phyloP scores from a whole-genome alignment of 345 rosid genomes.

The Linum lewisii region DNA sequence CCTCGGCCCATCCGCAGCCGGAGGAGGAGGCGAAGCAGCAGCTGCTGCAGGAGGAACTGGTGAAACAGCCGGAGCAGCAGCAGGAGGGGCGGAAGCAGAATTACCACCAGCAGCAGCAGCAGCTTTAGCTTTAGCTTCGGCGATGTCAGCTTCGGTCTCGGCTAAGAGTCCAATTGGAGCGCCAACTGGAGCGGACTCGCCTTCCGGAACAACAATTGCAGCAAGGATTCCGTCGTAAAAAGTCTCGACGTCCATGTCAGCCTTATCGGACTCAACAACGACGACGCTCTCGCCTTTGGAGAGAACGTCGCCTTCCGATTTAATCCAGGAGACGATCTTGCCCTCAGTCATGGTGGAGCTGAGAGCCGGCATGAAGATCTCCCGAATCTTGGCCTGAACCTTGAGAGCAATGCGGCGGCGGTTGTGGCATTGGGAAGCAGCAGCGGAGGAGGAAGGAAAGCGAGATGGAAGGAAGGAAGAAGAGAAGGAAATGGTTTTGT shows the following conservation, averaged over 20 bases:
- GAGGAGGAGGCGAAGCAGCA: constrained; percentile 18
- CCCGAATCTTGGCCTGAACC: constrained; percentile 79
- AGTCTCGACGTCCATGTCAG: constrained; percentile 96
- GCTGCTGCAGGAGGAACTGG: constrained; percentile 27
- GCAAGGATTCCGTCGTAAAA: constrained; percentile 92
- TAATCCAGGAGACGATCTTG: constrained; percentile 93
- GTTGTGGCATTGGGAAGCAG: constrained; percentile 18
- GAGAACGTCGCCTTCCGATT: constrained; percentile 84
- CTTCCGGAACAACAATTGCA: constrained; percentile 86
- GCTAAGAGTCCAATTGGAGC: constrained; percentile 79
- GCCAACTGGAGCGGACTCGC: constrained; percentile 85
- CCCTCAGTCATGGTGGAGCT: constrained; percentile 99
- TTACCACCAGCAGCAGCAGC: constrained; percentile 34
- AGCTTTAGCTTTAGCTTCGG: constrained; percentile 74
- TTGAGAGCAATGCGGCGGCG: constrained; percentile 18
- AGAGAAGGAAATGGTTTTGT: constrained; percentile 19
- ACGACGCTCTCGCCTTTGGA: constrained; percentile 92
- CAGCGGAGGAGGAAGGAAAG: constrained; percentile 12
- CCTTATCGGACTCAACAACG: constrained; percentile 94
- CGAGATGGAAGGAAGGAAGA: constrained; percentile 21
- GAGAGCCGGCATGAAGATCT: constrained; percentile 97
- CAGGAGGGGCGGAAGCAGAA: constrained; percentile 19
- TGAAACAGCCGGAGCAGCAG: constrained; percentile 29
- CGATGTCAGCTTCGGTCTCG: constrained; percentile 78
- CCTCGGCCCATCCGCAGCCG: constrained; percentile 39